These are phyloP conservation scores for Botrytis pseudocinerea DNA, from an alignment of 2,329 filamentous ascomycete genomes.

Conservation along the genomic window DNA sequence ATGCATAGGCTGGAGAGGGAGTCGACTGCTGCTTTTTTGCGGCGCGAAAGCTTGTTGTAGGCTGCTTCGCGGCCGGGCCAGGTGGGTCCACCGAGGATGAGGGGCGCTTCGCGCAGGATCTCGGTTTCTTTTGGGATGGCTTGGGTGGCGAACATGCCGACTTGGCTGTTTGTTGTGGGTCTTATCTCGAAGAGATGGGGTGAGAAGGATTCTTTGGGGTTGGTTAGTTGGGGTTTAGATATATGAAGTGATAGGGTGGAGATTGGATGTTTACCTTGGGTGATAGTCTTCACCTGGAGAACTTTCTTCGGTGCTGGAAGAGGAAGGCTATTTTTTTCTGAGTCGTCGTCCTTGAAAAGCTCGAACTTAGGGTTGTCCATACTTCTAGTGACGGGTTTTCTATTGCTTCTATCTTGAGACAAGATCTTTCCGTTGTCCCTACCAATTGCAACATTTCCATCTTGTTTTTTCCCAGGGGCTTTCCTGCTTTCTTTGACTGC, in stretches of 20 bases:
- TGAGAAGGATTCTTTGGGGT: not conserved
- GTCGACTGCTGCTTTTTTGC: not conserved
- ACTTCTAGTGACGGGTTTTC: not conserved
- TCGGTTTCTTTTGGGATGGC: not conserved
- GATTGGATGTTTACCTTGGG: not conserved
- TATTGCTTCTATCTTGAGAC: not conserved
- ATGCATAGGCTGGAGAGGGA: not conserved
- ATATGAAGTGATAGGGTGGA: not conserved
- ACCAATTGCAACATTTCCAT: rapidly evolving
- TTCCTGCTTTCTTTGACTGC: not conserved
- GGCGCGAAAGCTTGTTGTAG: not conserved
- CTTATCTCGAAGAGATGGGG: not conserved
- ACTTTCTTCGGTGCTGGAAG: rapidly evolving
- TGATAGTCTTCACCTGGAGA: not conserved
- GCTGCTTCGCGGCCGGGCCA: not conserved
- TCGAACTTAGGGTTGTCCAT: not conserved
- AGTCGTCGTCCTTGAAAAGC: not conserved
- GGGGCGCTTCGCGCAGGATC: not conserved
- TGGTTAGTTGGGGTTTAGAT: not conserved
- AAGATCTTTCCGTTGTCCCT: not conserved
- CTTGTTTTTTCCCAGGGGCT: rapidly evolving
- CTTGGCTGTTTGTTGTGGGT: rapidly evolving
- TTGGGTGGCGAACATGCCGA: not conserved
- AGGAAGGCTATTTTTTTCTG: rapidly evolving
- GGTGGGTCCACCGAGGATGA: not conserved